phyloP scores from a whole-genome alignment of 495 filamentous ascomycete species.

The Trichoderma orchidacearum region DNA sequence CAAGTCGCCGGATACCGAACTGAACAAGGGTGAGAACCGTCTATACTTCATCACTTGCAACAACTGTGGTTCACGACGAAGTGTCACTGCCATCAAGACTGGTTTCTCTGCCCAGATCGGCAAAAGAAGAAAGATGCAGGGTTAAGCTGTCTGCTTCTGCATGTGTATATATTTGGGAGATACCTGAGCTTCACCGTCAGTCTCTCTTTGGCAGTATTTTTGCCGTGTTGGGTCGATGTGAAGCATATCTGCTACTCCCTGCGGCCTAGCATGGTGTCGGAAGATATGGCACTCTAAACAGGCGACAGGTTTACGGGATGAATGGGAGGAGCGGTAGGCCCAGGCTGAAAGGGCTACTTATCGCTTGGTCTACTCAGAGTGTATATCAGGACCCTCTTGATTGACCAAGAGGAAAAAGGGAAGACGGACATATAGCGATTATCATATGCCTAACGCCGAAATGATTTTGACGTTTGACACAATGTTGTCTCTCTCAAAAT shows the following conservation, averaged over 20 bases:
- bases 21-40: constrained; percentile 97
- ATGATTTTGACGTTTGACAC: not conserved
- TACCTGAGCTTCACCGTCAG: not conserved
- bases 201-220: not conserved
- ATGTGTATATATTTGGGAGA: not conserved
- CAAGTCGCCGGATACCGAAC: constrained; percentile 83
- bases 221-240: not conserved
- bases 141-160: constrained; percentile 11
- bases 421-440: not conserved
- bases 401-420: not conserved
- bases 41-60: constrained; percentile 74
- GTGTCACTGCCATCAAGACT: constrained; percentile 95
- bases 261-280: not conserved
- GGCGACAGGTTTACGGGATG: not conserved
- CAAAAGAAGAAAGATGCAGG: constrained; percentile 63
- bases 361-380: no score
- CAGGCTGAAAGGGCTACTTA: not conserved
- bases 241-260: not conserved
- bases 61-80: constrained; percentile 79
- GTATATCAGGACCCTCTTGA: not conserved
- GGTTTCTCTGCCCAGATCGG: constrained; percentile 98
- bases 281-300: not conserved
- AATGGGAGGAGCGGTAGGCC: not conserved
- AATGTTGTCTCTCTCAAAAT: not conserved
- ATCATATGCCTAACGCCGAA: not conserved